Evolutionary conservation across 345 rosid species (phyloP).

Genomic region (Gossypium turneri): DNA sequence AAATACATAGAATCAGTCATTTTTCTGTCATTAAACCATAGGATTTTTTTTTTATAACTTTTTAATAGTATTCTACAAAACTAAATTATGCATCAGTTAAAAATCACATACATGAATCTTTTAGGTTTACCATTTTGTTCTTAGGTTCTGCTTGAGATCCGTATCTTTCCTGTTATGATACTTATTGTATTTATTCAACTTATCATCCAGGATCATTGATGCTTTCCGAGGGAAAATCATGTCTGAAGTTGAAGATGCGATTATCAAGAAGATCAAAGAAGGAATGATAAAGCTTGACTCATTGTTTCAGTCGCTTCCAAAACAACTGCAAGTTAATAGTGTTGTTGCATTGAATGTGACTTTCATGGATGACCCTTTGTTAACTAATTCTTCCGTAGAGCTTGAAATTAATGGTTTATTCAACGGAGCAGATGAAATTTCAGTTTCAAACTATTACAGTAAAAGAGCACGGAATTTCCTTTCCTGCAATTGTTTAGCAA

Average conservation of each 20-base stretch:
- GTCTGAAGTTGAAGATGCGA: slow-evolving; percentile 47
- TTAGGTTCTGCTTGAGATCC: neutral
- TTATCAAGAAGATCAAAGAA: slow-evolving; percentile 46
- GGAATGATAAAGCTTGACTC: slow-evolving; percentile 57
- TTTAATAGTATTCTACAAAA: too few relatives aligned
- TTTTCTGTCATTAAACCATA: too few relatives aligned
- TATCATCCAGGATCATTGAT: slow-evolving; percentile 45
- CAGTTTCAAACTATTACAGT: slow-evolving; percentile 17
- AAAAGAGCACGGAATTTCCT: slow-evolving; percentile 20
- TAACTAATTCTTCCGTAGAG: slow-evolving; percentile 46
- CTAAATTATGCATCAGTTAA: too few relatives aligned
- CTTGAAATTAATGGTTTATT: slow-evolving; percentile 53
- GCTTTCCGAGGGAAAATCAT: slow-evolving; percentile 54
- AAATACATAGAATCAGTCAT: too few relatives aligned
- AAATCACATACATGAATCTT: too few relatives aligned
- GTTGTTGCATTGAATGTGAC: slow-evolving; percentile 59
- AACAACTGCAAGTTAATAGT: slow-evolving; percentile 36
- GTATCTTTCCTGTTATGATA: neutral
- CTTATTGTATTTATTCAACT: neutral
- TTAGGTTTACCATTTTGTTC: too few relatives aligned
- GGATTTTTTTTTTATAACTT: too few relatives aligned
- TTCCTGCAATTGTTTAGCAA: slow-evolving; percentile 18
- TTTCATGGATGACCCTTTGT: slow-evolving; percentile 44
- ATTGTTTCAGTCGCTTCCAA: slow-evolving; percentile 61
- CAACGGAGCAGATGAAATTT: slow-evolving; percentile 25